Conservation (phyloP, 495 filamentous ascomycete species). For the Niebla homalea region DNA sequence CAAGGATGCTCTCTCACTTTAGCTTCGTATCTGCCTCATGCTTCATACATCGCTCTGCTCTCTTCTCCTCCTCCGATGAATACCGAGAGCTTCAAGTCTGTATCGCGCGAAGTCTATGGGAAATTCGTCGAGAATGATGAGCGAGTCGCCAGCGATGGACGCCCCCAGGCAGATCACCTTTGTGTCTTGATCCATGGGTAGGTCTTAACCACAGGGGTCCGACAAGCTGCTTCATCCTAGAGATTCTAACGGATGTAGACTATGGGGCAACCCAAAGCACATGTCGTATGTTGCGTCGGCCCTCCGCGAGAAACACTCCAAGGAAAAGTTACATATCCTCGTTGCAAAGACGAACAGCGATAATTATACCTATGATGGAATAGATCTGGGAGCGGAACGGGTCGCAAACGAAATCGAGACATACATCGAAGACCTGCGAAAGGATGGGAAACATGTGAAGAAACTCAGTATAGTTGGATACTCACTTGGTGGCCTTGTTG, state of each 20-base stretch:
- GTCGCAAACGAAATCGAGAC: slow-evolving; percentile 81
- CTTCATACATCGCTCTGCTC: background rate
- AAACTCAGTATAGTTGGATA: slow-evolving; percentile 85
- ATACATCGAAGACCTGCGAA: slow-evolving; percentile 50
- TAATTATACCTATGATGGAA: slow-evolving; percentile 84
- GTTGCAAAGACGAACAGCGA: slow-evolving; percentile 67
- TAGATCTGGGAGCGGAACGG: slow-evolving; percentile 81
- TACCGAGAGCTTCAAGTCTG: slow-evolving; percentile 5
- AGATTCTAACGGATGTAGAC: slow-evolving; percentile 30
- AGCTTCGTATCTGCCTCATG: no score
- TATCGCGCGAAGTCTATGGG: background rate
- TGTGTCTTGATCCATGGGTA: slow-evolving; percentile 96
- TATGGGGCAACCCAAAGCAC: slow-evolving; percentile 89
- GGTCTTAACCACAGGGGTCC: slow-evolving; percentile 7
- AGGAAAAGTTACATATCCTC: slow-evolving; percentile 57
- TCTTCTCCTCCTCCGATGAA: background rate
- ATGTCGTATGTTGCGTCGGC: slow-evolving; percentile 56
- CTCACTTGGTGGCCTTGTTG: slow-evolving; percentile 71
- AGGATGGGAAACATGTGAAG: slow-evolving; percentile 52
- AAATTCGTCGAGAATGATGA: background rate
- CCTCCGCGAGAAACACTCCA: slow-evolving; percentile 49
- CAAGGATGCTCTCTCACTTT: no score
- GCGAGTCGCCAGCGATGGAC: background rate
- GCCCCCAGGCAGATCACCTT: slow-evolving; percentile 50
- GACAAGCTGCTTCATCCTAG: background rate